Conservation (phyloP, 176 grass and related monocot species). For the Tuctoria greenei region DNA sequence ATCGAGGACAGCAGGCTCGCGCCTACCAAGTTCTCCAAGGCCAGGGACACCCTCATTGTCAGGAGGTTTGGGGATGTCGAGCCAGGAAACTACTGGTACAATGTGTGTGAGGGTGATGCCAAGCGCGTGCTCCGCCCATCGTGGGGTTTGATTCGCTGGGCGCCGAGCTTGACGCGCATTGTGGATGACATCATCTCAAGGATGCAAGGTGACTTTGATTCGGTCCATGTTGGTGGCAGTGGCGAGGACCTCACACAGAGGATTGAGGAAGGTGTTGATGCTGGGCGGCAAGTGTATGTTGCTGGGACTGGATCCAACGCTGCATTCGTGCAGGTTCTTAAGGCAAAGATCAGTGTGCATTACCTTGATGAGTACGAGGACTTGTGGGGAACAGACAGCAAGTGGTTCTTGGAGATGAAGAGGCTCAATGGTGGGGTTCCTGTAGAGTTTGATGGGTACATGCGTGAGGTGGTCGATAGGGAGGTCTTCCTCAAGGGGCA, state of each 20-base stretch:
- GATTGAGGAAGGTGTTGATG: slow-evolving; percentile 41
- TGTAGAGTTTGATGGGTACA: slow-evolving; percentile 80
- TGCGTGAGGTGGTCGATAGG: slow-evolving; percentile 57
- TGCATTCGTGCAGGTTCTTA: slow-evolving; percentile 50
- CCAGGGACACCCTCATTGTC: slow-evolving; percentile 56
- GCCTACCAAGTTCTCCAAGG: slow-evolving; percentile 53
- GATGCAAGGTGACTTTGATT: slow-evolving; percentile 64
- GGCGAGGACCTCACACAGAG: slow-evolving; percentile 26
- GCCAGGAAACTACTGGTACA: slow-evolving; percentile 88
- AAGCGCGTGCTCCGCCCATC: slow-evolving; percentile 35
- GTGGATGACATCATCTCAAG: slow-evolving; percentile 52
- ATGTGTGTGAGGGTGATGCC: slow-evolving; percentile 60
- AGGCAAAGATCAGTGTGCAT: slow-evolving; percentile 40
- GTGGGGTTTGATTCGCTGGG: slow-evolving; percentile 35
- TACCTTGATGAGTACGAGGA: slow-evolving; percentile 64
- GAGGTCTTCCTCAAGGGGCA: slow-evolving; percentile 71
- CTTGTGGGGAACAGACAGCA: slow-evolving; percentile 59
- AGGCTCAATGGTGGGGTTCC: slow-evolving; percentile 70
- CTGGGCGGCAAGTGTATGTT: slow-evolving; percentile 61
- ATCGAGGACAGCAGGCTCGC: slow-evolving; percentile 55
- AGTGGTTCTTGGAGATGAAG: slow-evolving; percentile 75
- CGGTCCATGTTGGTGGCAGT: slow-evolving; percentile 39
- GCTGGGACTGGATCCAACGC: slow-evolving; percentile 38
- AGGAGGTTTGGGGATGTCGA: slow-evolving; percentile 76
- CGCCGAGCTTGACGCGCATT: slow-evolving; percentile 61